Evolutionary conservation across 805 yeast genomes (phyloP), one percentile per base, ranked within the genome.

Genomic region (Saccharomycopsis olivae): DNA sequence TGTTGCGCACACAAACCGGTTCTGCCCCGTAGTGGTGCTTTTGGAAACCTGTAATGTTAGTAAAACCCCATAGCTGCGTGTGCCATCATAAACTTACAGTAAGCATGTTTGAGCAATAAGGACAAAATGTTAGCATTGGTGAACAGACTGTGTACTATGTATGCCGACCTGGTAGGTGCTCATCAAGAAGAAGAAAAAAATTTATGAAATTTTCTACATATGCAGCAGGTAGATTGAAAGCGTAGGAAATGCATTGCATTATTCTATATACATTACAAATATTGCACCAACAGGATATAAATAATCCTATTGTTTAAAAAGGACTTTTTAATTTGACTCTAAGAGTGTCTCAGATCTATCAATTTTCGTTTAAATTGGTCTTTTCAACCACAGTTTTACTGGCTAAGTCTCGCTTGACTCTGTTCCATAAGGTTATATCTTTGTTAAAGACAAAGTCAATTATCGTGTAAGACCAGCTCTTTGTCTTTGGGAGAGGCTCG

Each of bases 101-200:
- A 17, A 92, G 69, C 94, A 92, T 83, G 52, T 89, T 89, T 15
- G 94, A 77, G 59, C 98, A 89, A 54, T 80, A 73, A 4, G 97
- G 98, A 55, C 98, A 89, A 57, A 89, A 89, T 1, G 96, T 84
- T 39, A 89, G 68, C 98, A 89, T 89, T n/a, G n/a, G n/a, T n/a
- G n/a, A n/a, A n/a, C n/a, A n/a, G n/a, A n/a, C n/a, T n/a, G n/a
- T n/a, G n/a, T n/a, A n/a, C n/a, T n/a, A n/a, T n/a, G n/a, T n/a
- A n/a, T n/a, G n/a, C n/a, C n/a, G n/a, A n/a, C n/a, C n/a, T n/a
- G n/a, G n/a, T n/a, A n/a, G n/a, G n/a, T n/a, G n/a, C n/a, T n/a
- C n/a, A n/a, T n/a, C n/a, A n/a, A n/a, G n/a, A n/a, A n/a, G n/a
- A n/a, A n/a, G n/a, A n/a, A n/a, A n/a, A n/a, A n/a, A n/a, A n/a